These are phyloP conservation scores for Fusarium mexicanum DNA, from an alignment of 2,329 filamentous ascomycete species.

Conservation along the genomic window DNA sequence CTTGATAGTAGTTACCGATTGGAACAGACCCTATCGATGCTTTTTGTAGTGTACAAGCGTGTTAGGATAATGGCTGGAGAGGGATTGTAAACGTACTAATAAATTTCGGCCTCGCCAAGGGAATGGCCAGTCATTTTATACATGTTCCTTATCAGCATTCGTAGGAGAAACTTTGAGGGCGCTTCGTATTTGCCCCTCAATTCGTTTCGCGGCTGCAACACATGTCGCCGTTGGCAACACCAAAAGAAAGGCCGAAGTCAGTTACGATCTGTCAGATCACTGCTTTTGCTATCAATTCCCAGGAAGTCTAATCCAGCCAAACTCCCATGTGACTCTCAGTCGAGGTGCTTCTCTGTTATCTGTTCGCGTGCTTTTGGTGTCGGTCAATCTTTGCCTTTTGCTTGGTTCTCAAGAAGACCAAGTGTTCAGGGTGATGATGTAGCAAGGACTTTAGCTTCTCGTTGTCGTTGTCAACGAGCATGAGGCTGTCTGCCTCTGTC, in stretches of 20 bases:
- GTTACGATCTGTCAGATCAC: not conserved
- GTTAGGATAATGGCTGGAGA: rapidly evolving
- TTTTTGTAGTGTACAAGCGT: rapidly evolving
- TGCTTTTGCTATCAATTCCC: not conserved
- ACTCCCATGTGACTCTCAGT: not conserved
- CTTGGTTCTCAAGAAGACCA: rapidly evolving
- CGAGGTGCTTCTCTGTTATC: no score
- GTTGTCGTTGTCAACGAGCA: not conserved
- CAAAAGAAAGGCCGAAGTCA: not conserved
- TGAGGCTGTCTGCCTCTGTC: not conserved
- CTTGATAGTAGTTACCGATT: not conserved
- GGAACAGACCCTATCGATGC: rapidly evolving
- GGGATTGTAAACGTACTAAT: rapidly evolving
- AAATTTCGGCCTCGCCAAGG: rapidly evolving
- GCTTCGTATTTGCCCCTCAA: rapidly evolving
- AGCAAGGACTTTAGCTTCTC: not conserved
- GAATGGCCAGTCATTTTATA: not conserved
- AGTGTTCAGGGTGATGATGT: rapidly evolving
- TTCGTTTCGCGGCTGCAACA: rapidly evolving
- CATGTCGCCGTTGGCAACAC: not conserved
- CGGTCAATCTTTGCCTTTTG: not conserved
- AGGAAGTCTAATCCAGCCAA: rapidly evolving
- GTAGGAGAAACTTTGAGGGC: not conserved
- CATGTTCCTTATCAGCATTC: not conserved
- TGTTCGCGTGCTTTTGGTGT: not conserved